Conservation (phyloP, 1,284 basidiomycete genomes). For the Hemileia vastatrix region DNA sequence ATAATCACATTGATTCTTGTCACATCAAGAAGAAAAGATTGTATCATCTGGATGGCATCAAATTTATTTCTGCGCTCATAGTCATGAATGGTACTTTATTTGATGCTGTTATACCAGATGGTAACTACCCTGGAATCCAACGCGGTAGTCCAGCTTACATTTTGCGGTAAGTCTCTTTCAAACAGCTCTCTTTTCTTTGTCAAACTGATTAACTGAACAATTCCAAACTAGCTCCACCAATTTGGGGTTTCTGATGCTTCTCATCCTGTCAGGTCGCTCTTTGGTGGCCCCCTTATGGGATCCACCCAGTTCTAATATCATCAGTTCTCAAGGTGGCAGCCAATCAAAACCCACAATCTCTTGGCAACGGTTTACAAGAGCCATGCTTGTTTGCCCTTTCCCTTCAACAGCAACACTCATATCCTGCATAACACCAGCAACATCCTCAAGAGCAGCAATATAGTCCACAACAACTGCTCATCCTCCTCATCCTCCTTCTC, state of each 20-base stretch:
- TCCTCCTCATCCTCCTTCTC: too few relatives aligned
- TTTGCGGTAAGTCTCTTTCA: slow-evolving; percentile 28
- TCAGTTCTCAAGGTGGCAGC: too few relatives aligned
- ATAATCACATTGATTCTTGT: slow-evolving; percentile 13
- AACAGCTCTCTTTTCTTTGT: background rate
- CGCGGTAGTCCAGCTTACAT: slow-evolving; percentile 38
- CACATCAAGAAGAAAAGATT: slow-evolving; percentile 27
- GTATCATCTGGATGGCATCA: slow-evolving; percentile 41
- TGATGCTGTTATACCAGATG: slow-evolving; percentile 32
- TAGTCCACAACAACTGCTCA: too few relatives aligned
- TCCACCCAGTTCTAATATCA: slow-evolving; percentile 20
- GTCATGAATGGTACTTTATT: slow-evolving; percentile 43
- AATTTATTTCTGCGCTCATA: slow-evolving; percentile 41
- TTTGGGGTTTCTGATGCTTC: slow-evolving; percentile 39
- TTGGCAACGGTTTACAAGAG: slow-evolving; percentile 39
- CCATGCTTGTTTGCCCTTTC: slow-evolving; percentile 41
- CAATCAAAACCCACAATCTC: slow-evolving; percentile 32
- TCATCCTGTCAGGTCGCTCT: slow-evolving; percentile 37
- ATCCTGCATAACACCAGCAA: too few relatives aligned
- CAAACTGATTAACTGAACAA: too few relatives aligned
- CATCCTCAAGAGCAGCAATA: too few relatives aligned
- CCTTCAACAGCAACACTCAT: too few relatives aligned
- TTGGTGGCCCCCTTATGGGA: slow-evolving; percentile 42
- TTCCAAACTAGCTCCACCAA: slow-evolving; percentile 37
- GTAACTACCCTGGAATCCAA: slow-evolving; percentile 36